Evolutionary conservation across 305 asterid genomes (phyloP), one percentile per base, ranked within the genome.

Genomic region (Lippia alba): DNA sequence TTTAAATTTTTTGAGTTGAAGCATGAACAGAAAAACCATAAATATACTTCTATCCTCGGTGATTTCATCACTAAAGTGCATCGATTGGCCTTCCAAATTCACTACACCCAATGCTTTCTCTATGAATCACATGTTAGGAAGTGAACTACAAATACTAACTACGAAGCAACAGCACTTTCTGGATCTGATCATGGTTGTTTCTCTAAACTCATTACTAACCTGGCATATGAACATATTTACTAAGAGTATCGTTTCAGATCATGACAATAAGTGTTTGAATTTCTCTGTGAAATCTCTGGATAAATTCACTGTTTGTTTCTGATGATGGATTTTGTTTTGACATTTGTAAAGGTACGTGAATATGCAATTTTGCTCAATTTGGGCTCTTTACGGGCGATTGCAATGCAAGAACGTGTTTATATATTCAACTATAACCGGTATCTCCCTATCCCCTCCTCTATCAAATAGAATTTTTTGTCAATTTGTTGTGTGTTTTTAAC

Each of bases 341-440:
- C 70, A 71, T 56, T 70, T 19, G 40, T 74, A 33, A 74, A 94
- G 99, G 96, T 94, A 57, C 96, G 98, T 9, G 97, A 92, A 71
- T 85, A 87, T 80, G 99, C 99, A 65, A 87, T 94, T 79, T 82
- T 94, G 70, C 85, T 94, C 86, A 94, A 94, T 84, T 81, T 94
- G 89, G 98, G 99, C 36, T 86, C 99, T 49, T 77, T 94, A 68
- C 86, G 99, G 66, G 98, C 98, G 66, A 94, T 94, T 72, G 92
- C 82, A 69, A 92, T 90, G 97, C 92, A 87, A 78, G 96, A 94
- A 75, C 66, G 87, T 67, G 97, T 94, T 74, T 84, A 83, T 76
- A 87, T 94, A 87, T 92, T 94, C 81, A 94, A 94, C 80, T 94
- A 92, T 78, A 92, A 90, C 78, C 90, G 98, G 99, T 94, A 86